These are phyloP conservation scores for Calonectria pteridis DNA, from an alignment of 2,329 filamentous ascomycete genomes.

Conservation along the genomic window DNA sequence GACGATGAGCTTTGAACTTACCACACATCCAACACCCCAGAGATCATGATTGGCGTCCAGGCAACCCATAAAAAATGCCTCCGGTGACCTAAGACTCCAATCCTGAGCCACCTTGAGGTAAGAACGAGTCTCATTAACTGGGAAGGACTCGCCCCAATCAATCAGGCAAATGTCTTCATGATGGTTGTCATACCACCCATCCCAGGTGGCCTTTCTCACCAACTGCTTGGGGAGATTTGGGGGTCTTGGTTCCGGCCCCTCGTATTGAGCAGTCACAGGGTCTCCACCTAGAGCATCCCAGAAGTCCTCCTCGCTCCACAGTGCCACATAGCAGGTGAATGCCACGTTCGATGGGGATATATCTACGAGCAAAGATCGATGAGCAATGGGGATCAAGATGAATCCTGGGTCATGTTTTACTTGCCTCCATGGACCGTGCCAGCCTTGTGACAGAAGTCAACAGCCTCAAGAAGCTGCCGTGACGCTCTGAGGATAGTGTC, in stretches of 20 bases:
- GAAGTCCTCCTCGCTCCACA: slow-evolving; percentile 1
- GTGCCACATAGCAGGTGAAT: slow-evolving; percentile 8
- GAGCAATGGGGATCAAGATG: no score
- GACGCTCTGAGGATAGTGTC: slow-evolving; percentile 19
- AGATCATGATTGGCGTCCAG: slow-evolving; percentile 16
- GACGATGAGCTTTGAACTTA: neutral
- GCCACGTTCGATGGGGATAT: slow-evolving; percentile 17
- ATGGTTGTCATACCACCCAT: neutral
- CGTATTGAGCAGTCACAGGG: neutral
- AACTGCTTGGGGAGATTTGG: neutral
- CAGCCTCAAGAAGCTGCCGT: slow-evolving; percentile 15
- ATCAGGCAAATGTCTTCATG: slow-evolving; percentile 22
- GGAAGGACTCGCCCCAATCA: slow-evolving; percentile 27
- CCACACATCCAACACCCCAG: slow-evolving; percentile 16
- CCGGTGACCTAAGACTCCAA: neutral
- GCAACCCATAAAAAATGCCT: slow-evolving; percentile 14
- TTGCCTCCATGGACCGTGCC: slow-evolving; percentile 27
- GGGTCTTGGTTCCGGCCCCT: neutral
- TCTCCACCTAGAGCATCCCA: neutral
- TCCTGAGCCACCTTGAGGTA: neutral
- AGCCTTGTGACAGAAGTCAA: neutral
- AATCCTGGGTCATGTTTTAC: no score
- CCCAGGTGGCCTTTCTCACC: neutral
- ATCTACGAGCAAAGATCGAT: no score
- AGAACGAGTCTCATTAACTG: neutral